These are phyloP conservation scores for Capronia coronata DNA, from an alignment of 2,329 filamentous ascomycete genomes.

Conservation along the genomic window DNA sequence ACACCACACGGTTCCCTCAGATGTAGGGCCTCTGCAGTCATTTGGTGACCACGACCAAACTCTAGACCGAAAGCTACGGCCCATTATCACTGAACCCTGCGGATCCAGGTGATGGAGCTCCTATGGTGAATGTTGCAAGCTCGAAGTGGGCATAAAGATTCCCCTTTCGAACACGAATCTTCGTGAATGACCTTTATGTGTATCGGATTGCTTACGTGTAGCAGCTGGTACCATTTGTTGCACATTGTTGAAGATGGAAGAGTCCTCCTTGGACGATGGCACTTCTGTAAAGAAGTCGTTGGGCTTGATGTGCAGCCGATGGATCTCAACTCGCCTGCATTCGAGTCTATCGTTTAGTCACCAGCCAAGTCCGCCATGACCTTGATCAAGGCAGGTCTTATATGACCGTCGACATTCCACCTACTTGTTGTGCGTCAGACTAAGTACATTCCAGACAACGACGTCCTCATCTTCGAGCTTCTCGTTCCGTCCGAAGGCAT, in stretches of 20 bases:
- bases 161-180: too few relatives aligned
- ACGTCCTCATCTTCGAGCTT: conserved; percentile 42
- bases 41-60: too few relatives aligned
- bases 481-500: conserved; percentile 41
- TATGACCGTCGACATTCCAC: conserved; percentile 47
- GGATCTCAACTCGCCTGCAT: conserved; percentile 40
- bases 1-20: too few relatives aligned
- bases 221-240: conserved; percentile 10
- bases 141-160: too few relatives aligned
- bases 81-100: too few relatives aligned
- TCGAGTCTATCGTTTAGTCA: conserved; percentile 47
- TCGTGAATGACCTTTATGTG: too few relatives aligned
- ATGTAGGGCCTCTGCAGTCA: too few relatives aligned
- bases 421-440: conserved; percentile 48
- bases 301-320: conserved; percentile 44
- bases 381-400: conserved; percentile 43
- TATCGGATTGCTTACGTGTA: conserved; percentile 1
- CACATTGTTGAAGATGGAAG: conserved; percentile 27
- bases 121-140: too few relatives aligned
- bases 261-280: conserved; percentile 37
- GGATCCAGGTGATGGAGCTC: too few relatives aligned
- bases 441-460: conserved; percentile 47
- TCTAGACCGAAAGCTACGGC: too few relatives aligned
- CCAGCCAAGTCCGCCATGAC: too few relatives aligned
- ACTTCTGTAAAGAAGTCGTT: conserved; percentile 50